Evolutionary conservation across 495 filamentous ascomycete genomes (phyloP), one percentile per base, ranked within the genome.

Genomic region (Annulohypoxylon moriforme): DNA sequence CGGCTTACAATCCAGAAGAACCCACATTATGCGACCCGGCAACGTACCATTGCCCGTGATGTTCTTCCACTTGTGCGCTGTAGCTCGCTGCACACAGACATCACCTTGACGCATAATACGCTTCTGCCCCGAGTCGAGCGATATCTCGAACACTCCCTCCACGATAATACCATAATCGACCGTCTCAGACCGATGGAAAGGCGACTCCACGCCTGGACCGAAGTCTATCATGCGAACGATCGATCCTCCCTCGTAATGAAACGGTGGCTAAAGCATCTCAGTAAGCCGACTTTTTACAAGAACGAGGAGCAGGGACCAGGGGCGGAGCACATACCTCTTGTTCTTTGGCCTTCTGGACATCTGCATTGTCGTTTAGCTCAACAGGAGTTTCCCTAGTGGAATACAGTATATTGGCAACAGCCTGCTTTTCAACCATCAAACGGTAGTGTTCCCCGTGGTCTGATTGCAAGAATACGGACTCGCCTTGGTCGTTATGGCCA

Each of bases 161-260:
- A 91, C 47, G 14, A 91, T 84, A 38, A 89, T 76, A 0, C 88
- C 87, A 59, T 89, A 90, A 63, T 91, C 89, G 2, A 92, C 69
- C 29, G 81, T 84, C 57, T 84, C 75, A 6, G 89, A 88, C 1
- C 89, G 82, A 57, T 91, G 89, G 79, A 91, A 80, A 14, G 78
- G 72, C 6, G 77, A 76, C 53, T 71, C 79, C 62, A 80, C 79
- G 16, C 78, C 81, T 0, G 89, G 89, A 0, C 80, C 80, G 20
- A 90, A 86, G 66, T 90, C 88, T 10, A 90, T 86, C 50, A 82
- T 82, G 16, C 88, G 83, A 0, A 85, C 74, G 2, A 89, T 40
- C 3, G 14, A 40, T n/a, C 36, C 36, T n/a, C 36, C 11, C 10
- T 40, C 36, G 10, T 40, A 11, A 11, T 11, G 14, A 40, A 40